Evolutionary conservation across 805 yeast species (phyloP).

Genomic region (Blastobotrys chiropterorum): DNA sequence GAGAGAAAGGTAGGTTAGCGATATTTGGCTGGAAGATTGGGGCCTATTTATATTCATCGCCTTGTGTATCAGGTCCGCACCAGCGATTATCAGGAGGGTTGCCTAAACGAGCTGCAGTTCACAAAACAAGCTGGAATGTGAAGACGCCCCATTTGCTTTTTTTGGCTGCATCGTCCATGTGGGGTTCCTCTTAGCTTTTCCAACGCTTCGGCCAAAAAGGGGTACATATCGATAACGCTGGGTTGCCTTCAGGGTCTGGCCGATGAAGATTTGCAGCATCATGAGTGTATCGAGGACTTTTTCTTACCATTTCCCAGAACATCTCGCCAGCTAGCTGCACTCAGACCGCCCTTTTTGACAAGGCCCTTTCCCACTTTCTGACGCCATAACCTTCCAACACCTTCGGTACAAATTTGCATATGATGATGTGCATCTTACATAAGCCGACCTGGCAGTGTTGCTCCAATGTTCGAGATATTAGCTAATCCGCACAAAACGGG

Average conservation of each 20-base stretch:
- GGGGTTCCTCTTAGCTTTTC: neutral
- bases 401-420: neutral
- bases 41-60: neutral
- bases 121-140: neutral
- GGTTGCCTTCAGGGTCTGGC: no score
- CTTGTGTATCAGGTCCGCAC: neutral
- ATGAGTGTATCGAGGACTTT: no score
- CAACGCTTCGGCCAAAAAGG: neutral
- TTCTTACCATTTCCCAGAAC: no score
- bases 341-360: neutral
- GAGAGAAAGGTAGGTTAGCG: neutral
- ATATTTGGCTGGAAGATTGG: neutral
- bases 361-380: neutral
- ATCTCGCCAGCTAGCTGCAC: neutral
- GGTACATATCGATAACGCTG: neutral
- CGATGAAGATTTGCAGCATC: no score
- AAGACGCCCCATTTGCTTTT: neutral
- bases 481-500: neutral
- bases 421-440: neutral
- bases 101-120: neutral
- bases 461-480: no score
- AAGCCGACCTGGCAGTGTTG: neutral
- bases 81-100: neutral
- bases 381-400: neutral
- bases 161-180: neutral